Conservation (phyloP, 108 stramenopile genomes). For the Cyclotella distinguenda region DNA sequence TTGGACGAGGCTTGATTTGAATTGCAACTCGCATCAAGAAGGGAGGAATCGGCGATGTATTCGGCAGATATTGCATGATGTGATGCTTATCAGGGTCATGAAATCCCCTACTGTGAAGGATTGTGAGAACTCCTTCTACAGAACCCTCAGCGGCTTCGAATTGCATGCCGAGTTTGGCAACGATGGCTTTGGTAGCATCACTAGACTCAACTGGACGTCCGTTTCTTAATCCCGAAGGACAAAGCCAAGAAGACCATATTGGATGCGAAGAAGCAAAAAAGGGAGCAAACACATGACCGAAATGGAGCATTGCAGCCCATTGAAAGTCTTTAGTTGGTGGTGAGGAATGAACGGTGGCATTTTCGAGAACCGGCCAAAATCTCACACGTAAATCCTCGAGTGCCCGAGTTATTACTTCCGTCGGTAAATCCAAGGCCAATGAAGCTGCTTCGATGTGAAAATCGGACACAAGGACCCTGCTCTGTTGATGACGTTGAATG, state of each 20-base stretch:
- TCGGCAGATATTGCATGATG: conserved; percentile 51
- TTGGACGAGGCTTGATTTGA: conserved; percentile 16
- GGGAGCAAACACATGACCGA: conserved; percentile 63
- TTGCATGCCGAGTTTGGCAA: conserved; percentile 24
- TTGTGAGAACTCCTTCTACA: conserved; percentile 39
- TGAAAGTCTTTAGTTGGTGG: conserved; percentile 37
- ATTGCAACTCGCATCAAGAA: conserved; percentile 56
- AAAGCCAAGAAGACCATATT: conserved; percentile 69
- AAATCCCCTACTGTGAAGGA: conserved; percentile 58
- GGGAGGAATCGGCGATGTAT: conserved; percentile 39
- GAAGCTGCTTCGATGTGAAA: conserved; percentile 71
- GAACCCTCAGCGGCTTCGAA: conserved; percentile 59
- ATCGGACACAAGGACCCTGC: conserved; percentile 49
- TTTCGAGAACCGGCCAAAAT: conserved; percentile 36
- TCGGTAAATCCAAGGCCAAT: conserved; percentile 41
- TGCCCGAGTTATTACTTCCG: conserved; percentile 32
- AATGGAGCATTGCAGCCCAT: conserved; percentile 67
- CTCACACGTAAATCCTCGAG: conserved; percentile 51
- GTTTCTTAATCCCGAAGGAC: not conserved
- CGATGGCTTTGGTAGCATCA: conserved; percentile 15
- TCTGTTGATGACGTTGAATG: conserved; percentile 63
- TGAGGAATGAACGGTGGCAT: not conserved
- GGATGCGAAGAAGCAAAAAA: conserved; percentile 46
- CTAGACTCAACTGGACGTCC: conserved; percentile 1
- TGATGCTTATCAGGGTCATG: conserved; percentile 47